These are phyloP conservation scores for Artemisia annua DNA, from an alignment of 129 eudicot species.

Conservation along the genomic window DNA sequence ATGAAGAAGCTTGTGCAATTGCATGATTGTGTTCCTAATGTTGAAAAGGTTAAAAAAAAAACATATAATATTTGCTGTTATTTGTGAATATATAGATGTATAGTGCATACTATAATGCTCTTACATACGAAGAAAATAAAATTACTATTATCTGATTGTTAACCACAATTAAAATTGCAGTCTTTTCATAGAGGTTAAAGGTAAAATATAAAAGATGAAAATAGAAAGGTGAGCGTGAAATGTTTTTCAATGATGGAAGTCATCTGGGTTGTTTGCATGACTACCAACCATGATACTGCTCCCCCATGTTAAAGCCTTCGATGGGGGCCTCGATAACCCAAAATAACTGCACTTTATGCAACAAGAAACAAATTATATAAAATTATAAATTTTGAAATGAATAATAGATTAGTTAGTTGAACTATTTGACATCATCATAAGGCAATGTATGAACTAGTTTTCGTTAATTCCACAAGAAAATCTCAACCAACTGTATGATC, in stretches of 20 bases:
- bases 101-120: too few species aligned
- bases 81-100: too few species aligned
- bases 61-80: too few species aligned
- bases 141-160: too few species aligned
- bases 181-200: conserved; percentile 4
- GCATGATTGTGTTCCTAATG: not conserved
- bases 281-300: conserved; percentile 38
- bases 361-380: not conserved
- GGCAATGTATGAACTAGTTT: too few species aligned
- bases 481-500: too few species aligned
- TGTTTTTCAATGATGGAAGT: conserved; percentile 35
- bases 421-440: too few species aligned
- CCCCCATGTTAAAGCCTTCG: conserved; percentile 29
- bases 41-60: not conserved
- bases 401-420: too few species aligned
- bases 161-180: not conserved
- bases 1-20: not conserved
- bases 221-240: conserved; percentile 35
- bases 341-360: not conserved
- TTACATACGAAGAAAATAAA: not conserved
- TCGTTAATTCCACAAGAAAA: too few species aligned
- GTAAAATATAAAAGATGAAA: conserved; percentile 4
- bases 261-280: conserved; percentile 25
- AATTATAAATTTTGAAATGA: too few species aligned
- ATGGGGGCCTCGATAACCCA: conserved; percentile 31